Evolutionary conservation across 108 stramenopile species (phyloP).

Genomic region (Cyclostephanos tholiformis): DNA sequence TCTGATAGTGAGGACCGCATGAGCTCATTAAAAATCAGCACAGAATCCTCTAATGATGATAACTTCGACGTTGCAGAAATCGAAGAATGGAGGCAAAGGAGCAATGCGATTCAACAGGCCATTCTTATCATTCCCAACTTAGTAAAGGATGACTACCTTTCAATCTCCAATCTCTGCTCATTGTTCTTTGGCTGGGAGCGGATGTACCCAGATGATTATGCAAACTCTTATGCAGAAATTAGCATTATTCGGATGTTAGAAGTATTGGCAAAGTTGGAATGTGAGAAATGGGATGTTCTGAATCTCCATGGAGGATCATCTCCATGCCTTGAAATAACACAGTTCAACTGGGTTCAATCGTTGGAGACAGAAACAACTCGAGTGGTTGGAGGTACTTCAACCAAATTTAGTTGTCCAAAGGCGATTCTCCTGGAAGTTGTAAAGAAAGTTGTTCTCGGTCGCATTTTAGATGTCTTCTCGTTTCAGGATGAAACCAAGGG

Average conservation of each 20-base stretch:
- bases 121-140: conserved; percentile 56
- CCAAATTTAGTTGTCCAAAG: background rate
- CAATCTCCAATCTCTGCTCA: conserved; percentile 35
- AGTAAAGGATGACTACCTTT: conserved; percentile 70
- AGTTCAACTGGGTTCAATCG: conserved; percentile 39
- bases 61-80: conserved; percentile 35
- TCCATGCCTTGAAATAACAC: conserved; percentile 6
- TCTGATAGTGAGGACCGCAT: background rate
- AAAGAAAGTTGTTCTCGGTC: conserved; percentile 19
- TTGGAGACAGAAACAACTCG: conserved; percentile 6
- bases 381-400: background rate
- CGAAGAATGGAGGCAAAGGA: conserved; percentile 48
- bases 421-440: conserved; percentile 19
- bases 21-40: background rate
- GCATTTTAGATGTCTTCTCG: conserved; percentile 21
- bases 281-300: conserved; percentile 45
- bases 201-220: conserved; percentile 66
- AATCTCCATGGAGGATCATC: conserved; percentile 3
- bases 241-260: conserved; percentile 65
- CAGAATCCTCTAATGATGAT: conserved; percentile 21
- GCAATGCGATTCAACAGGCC: conserved; percentile 56
- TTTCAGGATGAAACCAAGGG: conserved; percentile 14
- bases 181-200: conserved; percentile 66
- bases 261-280: conserved; percentile 69
- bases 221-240: conserved; percentile 68